A percentile compares a stretch with the other conserved stretches of the same genome.
phyloP scores from a whole-genome alignment of 2,329 filamentous ascomycete species.

The Bipolaris gigantea region DNA sequence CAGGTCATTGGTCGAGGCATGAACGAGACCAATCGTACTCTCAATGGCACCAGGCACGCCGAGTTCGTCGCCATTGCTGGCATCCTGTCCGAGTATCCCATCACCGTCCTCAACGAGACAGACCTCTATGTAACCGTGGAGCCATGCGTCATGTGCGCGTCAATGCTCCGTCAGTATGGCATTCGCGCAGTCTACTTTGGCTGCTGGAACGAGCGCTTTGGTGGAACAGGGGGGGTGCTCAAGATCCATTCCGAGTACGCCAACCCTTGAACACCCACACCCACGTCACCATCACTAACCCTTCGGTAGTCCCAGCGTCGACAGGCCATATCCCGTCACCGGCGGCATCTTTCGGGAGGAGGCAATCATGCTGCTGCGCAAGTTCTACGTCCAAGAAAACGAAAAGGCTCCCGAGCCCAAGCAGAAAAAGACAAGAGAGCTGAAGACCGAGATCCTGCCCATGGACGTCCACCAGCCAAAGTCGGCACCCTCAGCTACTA shows the following conservation, averaged over 20 bases:
- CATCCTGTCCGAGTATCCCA: constrained; percentile 65
- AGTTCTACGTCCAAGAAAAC: constrained; percentile 98
- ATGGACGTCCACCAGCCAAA: constrained; percentile 47
- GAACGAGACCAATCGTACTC: constrained; percentile 77
- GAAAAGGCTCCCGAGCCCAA: constrained; percentile 72
- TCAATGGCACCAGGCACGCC: constrained; percentile 81
- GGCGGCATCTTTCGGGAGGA: constrained; percentile 89
- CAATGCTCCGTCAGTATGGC: constrained; percentile 81
- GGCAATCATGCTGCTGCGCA: constrained; percentile 85
- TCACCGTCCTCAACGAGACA: constrained; percentile 69
- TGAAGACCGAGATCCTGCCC: constrained; percentile 62
- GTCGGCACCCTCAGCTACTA: constrained; percentile 27
- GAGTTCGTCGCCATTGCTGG: constrained; percentile 85
- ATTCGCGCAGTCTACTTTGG: constrained; percentile 94
- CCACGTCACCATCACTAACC: constrained; percentile 12
- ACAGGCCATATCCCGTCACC: constrained; percentile 77
- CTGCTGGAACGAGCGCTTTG: constrained; percentile 94
- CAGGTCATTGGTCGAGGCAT: constrained; percentile 85
- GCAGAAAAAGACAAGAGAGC: constrained; percentile 64
- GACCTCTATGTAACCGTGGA: constrained; percentile 96
- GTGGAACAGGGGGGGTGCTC: constrained; percentile 91
- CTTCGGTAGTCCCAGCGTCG: constrained; percentile 63
- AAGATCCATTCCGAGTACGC: constrained; percentile 73
- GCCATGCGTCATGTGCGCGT: constrained; percentile 98
- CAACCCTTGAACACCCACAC: not conserved